phyloP scores from a whole-genome alignment of 345 rosid genomes.

The Populus tremula region DNA sequence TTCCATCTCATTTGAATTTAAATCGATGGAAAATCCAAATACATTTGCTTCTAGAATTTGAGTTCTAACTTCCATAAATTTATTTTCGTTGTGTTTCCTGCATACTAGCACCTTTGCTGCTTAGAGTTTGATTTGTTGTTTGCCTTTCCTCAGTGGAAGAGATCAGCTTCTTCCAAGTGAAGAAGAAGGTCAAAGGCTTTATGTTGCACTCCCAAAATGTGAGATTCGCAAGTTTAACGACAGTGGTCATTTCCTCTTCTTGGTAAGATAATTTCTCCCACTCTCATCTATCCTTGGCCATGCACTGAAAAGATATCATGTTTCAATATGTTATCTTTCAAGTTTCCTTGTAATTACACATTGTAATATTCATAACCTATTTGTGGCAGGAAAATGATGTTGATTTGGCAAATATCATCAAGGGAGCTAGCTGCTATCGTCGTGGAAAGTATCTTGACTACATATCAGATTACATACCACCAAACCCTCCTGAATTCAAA shows the following conservation, averaged over 20 bases:
- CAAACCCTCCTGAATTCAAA: constrained; percentile 46
- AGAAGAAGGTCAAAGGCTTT: constrained; percentile 63
- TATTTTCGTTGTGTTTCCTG: neutral
- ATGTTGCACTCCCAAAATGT: constrained; percentile 40
- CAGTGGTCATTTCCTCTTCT: constrained; percentile 69
- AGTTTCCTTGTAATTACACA: constrained; percentile 2
- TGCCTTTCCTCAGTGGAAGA: constrained; percentile 47
- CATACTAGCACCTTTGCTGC: neutral
- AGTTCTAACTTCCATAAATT: neutral
- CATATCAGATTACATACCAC: constrained; percentile 49
- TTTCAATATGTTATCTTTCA: neutral
- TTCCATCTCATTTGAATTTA: neutral
- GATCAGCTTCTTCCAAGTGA: constrained; percentile 72
- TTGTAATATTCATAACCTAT: neutral
- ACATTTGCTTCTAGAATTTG: neutral
- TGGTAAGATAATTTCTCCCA: constrained; percentile 49
- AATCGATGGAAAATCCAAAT: neutral
- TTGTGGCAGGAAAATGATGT: constrained; percentile 47
- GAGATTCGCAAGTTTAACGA: constrained; percentile 55
- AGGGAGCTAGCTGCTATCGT: constrained; percentile 51
- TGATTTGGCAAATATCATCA: constrained; percentile 42
- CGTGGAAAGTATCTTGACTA: constrained; percentile 41
- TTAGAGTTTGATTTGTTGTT: neutral
- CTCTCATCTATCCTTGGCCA: neutral
- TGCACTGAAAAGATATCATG: neutral